Evolutionary conservation across 1,139 yeast genomes (phyloP), one percentile per base, ranked within the genome.

Genomic region (Nematodospora anomalae): DNA sequence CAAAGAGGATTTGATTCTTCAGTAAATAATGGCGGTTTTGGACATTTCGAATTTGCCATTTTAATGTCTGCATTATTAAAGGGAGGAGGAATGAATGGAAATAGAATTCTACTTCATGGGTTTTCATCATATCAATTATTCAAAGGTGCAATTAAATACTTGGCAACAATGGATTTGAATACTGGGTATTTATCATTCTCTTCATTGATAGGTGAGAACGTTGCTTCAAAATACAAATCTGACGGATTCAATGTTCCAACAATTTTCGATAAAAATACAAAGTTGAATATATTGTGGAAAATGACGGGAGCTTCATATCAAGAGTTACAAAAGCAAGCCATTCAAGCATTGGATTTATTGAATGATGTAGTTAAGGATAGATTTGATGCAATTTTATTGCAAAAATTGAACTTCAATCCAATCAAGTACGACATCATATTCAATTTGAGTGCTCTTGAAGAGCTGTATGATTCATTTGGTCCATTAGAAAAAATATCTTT

Each of bases 111-210:
- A 40, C 61, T 89, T 31, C 83, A 82, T 49, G 98, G 97, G 1
- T 90, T 85, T 57, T 87, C 96, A 3, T 83, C 95, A 20, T 92
- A 89, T 57, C 98, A 92, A 62, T 65, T 92, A 39, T 92, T 92
- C 67, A 89, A 87, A 58, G 96, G 95, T 53, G 79, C 88, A 2
- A 71, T 92, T 35, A 80, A 81, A 50, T 90, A 83, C 51, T 58
- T 92, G 43, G 94, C 97, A 2, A 76, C 87, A 3, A 80, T 81
- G 68, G 92, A 86, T 53, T 62, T 90, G 37, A 59, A 70, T 16
- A 61, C 66, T 12, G 92, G 92, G 0, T 80, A 83, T 50, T 63
- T 84, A 36, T 81, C 85, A 28, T 83, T 84, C 52, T 70, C 79
- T 35, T 79, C 86, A 7, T 67, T 74, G 28, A 63, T 76, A 31